phyloP scores from a whole-genome alignment of 495 filamentous ascomycete species.

The Lasiosphaeriaceae sp. region DNA sequence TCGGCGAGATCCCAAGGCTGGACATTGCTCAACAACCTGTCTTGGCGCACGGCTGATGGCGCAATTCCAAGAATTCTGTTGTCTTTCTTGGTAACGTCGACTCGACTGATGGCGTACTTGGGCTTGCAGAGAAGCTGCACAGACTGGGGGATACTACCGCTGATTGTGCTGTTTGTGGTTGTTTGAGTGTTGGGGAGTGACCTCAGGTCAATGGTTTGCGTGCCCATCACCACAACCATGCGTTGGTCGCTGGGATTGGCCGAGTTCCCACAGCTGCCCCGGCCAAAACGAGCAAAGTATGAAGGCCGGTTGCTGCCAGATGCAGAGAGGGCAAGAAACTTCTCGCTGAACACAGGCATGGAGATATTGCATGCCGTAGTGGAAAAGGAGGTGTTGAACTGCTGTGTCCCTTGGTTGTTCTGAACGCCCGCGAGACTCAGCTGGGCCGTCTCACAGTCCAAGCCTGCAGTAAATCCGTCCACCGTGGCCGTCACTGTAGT shows the following conservation, averaged over 20 bases:
- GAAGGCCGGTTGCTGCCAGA: constrained; percentile 3
- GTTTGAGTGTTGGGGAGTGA: constrained; percentile 4
- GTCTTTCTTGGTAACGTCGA: constrained; percentile 19
- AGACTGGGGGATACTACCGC: constrained; percentile 16
- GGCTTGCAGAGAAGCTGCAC: constrained; percentile 21
- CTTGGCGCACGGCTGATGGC: not conserved
- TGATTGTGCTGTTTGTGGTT: not conserved
- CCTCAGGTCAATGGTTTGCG: constrained; percentile 6
- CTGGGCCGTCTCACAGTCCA: constrained; percentile 21
- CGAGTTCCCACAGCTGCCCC: constrained; percentile 17
- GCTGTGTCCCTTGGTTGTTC: not conserved
- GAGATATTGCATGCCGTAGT: constrained; percentile 9
- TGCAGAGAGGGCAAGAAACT: not conserved
- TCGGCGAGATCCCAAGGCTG: constrained; percentile 22
- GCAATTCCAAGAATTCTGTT: constrained; percentile 6
- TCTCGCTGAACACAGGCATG: constrained; percentile 8
- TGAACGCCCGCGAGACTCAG: constrained; percentile 11
- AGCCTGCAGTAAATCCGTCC: constrained; percentile 19
- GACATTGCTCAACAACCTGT: constrained; percentile 13
- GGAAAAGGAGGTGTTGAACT: constrained; percentile 15
- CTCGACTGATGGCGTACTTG: constrained; percentile 15
- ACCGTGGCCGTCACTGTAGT: constrained; percentile 17
- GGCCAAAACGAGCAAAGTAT: constrained; percentile 14
- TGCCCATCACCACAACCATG: constrained; percentile 20
- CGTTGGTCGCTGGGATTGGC: constrained; percentile 10